These are phyloP conservation scores for Grosmannia clavigera DNA, from an alignment of 2,329 filamentous ascomycete genomes.

Conservation along the genomic window DNA sequence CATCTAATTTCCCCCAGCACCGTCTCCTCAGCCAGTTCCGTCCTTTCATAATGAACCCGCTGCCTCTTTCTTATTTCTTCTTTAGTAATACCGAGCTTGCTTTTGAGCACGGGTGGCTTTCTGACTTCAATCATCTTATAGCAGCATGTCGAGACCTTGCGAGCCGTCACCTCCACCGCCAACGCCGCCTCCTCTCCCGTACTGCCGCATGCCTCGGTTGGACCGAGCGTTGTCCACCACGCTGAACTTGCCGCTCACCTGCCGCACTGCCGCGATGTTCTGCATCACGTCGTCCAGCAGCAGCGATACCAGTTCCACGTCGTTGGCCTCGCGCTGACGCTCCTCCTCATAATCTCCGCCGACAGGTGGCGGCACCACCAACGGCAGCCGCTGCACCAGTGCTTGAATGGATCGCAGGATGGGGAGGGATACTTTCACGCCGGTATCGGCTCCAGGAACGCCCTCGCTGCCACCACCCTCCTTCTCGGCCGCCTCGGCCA, in stretches of 20 bases:
- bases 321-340: constrained; percentile 65
- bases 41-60: no score
- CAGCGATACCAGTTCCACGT: constrained; percentile 61
- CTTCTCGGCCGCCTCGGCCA: constrained; percentile 18
- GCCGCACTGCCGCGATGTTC: constrained; percentile 56
- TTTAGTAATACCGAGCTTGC: not conserved
- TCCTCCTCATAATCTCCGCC: constrained; percentile 54
- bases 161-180: not conserved
- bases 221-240: constrained; percentile 36
- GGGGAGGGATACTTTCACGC: constrained; percentile 40
- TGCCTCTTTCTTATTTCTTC: not conserved
- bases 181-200: not conserved
- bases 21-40: no score
- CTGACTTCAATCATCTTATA: not conserved
- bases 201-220: constrained; percentile 7
- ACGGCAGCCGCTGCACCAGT: constrained; percentile 68
- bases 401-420: constrained; percentile 83
- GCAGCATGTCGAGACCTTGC: not conserved
- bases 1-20: no score
- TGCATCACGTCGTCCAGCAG: constrained; percentile 65
- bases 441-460: constrained; percentile 13
- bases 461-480: not conserved
- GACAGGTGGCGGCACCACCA: constrained; percentile 59
- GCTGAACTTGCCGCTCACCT: constrained; percentile 62
- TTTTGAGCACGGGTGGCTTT: no score